Evolutionary conservation across 148 eudicot species (phyloP).

Genomic region (Cornus suecica): DNA sequence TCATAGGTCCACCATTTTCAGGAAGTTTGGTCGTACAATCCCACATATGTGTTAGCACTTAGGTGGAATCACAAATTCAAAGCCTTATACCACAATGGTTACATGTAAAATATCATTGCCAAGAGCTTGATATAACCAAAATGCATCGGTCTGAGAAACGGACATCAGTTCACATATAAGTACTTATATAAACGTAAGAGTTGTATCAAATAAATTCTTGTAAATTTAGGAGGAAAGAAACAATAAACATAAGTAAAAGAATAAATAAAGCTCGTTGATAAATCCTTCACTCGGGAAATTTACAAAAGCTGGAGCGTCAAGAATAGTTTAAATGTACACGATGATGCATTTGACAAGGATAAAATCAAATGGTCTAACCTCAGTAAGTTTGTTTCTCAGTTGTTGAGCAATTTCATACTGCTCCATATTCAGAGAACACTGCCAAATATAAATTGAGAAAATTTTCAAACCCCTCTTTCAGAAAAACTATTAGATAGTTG

Average conservation of each 20-base stretch:
- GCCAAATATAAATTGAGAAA: conserved; percentile 28
- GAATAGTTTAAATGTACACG: background rate
- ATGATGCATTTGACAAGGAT: background rate
- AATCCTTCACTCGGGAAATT: background rate
- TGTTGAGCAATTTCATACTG: conserved; percentile 88
- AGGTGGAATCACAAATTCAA: background rate
- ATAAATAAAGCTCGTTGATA: background rate
- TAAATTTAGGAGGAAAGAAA: background rate
- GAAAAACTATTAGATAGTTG: background rate
- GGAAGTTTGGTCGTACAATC: background rate
- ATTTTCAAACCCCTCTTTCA: background rate
- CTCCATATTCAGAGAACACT: conserved; percentile 95
- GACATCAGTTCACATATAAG: too few species aligned
- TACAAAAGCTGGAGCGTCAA: background rate
- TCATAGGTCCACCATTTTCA: background rate
- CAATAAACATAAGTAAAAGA: background rate
- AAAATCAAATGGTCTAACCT: conserved; percentile 47
- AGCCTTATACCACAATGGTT: background rate
- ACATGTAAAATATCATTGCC: background rate
- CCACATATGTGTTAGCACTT: background rate
- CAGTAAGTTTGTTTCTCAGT: conserved; percentile 83
- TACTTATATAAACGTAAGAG: background rate
- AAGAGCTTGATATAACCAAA: background rate
- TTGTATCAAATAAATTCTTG: background rate
- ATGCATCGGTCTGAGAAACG: background rate